Evolutionary conservation across 805 yeast species (phyloP), one percentile per base, ranked within the genome.

Genomic region (Saccharomyces kudriavzevii): DNA sequence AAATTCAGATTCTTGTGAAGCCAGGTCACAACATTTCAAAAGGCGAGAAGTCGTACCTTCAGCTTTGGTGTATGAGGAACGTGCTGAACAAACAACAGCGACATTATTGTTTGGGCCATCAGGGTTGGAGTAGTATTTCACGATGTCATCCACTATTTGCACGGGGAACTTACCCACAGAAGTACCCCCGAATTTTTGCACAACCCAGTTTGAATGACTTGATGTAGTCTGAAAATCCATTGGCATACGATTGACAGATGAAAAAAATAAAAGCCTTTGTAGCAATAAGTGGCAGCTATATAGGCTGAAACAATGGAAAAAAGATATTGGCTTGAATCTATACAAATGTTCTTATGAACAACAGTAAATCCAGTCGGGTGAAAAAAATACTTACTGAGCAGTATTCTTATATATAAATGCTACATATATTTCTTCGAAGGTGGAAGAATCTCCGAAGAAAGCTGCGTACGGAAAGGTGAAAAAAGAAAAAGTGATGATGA

Each of bases 161-260:
- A 79, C 83, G 9, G 97, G 88, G 70, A 94, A 91, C 69, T 94
- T 94, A 24, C 99, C 99, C 30, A 94, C 97, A 48, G 94, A 84
- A 14, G 99, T 94, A 52, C 99, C 99, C 49, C 99, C 99, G 65
- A 89, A 94, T 71, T 94, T 94, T 70, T 94, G 99, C 5, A 94
- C 87, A 2, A 87, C 70, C 91, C 92, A 85, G 17, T 80, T 80
- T 17, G 58, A 22, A 40, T 28, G 56, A 54, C 52, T 48, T 14
- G 29, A 43, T 49, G 48, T 43, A 35, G 43, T 17, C 9, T 35
- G 43, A 17, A 35, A 35, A 9, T 35, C 43, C 43, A 35, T 35
- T 35, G 43, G 43, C 24, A 17, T 35, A 24, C 6, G 10, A 27
- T 8, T 35, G 17, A 35, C n/a, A 35, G 24, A n/a, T 8, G 2